phyloP scores from a whole-genome alignment of 805 yeast genomes.

The Teunomyces gatunensis region DNA sequence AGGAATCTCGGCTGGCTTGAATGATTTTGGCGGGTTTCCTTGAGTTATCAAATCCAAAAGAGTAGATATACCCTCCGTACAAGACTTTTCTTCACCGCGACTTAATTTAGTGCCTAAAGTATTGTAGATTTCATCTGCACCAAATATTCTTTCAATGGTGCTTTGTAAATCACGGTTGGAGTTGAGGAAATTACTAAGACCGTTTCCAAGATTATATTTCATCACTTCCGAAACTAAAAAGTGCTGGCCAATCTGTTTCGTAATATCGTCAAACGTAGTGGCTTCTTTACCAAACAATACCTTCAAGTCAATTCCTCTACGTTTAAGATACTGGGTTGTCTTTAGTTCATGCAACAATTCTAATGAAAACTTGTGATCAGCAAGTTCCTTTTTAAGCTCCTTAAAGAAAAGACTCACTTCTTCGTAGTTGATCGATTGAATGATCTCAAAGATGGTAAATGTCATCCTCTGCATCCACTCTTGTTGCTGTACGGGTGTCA shows the following conservation, averaged over 20 bases:
- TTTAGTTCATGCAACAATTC: not conserved
- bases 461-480: constrained; percentile 12
- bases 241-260: not conserved
- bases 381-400: constrained; percentile 2
- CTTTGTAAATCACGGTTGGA: constrained; percentile 1
- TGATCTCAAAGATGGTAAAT: constrained; percentile 6
- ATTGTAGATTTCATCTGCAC: not conserved
- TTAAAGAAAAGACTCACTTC: constrained; percentile 12
- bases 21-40: not conserved
- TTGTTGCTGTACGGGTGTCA: constrained; percentile 6
- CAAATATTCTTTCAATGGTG: not conserved
- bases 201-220: constrained; percentile 9
- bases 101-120: not conserved
- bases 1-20: not conserved
- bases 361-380: constrained; percentile 7
- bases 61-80: not conserved
- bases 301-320: not conserved
- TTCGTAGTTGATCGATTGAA: constrained; percentile 11
- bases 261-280: not conserved
- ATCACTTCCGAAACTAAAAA: constrained; percentile 1
- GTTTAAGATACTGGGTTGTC: not conserved
- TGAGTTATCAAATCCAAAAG: constrained; percentile 1
- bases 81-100: not conserved
- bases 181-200: constrained; percentile 10
- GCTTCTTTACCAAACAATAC: not conserved